Conservation (phyloP, 331 rosid species). For the Phaseolus coccineus region DNA sequence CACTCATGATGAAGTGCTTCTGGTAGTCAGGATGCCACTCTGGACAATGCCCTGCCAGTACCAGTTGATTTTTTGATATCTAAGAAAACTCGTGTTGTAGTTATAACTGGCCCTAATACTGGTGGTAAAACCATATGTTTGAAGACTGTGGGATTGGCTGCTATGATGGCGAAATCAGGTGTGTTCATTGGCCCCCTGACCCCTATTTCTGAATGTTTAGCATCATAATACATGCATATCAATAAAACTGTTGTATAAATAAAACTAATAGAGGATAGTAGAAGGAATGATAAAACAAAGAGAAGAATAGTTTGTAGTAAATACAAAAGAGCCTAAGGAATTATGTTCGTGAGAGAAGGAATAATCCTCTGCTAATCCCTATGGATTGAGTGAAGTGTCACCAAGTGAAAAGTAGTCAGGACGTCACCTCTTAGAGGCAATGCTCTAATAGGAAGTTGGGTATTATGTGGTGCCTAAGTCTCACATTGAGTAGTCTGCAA, state of each 20-base stretch:
- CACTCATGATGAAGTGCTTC: slow-evolving; percentile 36
- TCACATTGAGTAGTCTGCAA: no score
- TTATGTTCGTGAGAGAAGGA: no score
- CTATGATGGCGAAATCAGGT: slow-evolving; percentile 99
- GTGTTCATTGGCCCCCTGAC: background rate
- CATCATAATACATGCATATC: slow-evolving; percentile 22
- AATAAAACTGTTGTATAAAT: slow-evolving; percentile 17
- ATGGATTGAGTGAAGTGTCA: no score
- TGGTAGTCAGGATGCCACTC: slow-evolving; percentile 64
- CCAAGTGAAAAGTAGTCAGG: no score
- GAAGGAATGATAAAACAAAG: no score
- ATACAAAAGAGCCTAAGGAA: no score
- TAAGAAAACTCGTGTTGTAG: slow-evolving; percentile 72
- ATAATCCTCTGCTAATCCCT: no score
- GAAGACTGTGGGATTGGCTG: slow-evolving; percentile 93
- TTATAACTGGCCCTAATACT: slow-evolving; percentile 95
- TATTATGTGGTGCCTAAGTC: no score
- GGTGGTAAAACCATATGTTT: slow-evolving; percentile 96
- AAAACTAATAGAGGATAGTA: no score
- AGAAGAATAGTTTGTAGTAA: no score
- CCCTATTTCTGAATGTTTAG: background rate
- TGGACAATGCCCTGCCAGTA: slow-evolving; percentile 68
- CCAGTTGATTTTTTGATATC: slow-evolving; percentile 84
- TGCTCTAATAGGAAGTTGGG: no score
- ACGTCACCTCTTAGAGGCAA: no score